Conservation (phyloP, 345 rosid genomes). For the Lepidium sativum region DNA sequence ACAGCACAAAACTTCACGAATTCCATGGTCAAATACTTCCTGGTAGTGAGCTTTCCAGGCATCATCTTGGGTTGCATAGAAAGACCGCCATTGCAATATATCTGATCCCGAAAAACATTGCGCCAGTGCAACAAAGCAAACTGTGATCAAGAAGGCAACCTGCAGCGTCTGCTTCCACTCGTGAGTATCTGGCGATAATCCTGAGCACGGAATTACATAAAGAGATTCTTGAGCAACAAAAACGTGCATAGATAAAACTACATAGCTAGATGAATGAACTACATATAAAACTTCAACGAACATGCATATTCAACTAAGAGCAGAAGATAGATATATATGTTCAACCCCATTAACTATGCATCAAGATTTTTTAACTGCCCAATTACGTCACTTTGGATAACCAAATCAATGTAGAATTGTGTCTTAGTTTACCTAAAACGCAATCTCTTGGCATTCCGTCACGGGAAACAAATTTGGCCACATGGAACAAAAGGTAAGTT, state of each 20-base stretch:
- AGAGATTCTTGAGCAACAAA: constrained; percentile 2
- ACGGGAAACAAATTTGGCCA: constrained; percentile 40
- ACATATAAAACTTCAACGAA: background rate
- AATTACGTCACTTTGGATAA: background rate
- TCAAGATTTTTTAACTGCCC: background rate
- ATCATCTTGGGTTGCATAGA: constrained; percentile 75
- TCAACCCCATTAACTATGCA: too few species aligned
- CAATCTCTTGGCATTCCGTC: constrained; percentile 39
- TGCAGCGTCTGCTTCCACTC: constrained; percentile 47
- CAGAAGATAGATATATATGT: background rate
- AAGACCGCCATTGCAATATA: constrained; percentile 78
- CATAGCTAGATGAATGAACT: background rate
- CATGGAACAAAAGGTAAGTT: constrained; percentile 45
- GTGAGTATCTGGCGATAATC: constrained; percentile 32
- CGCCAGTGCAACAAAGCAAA: constrained; percentile 44
- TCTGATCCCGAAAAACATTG: constrained; percentile 78
- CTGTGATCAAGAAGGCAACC: constrained; percentile 37
- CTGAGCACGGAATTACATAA: constrained; percentile 29
- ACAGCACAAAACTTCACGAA: constrained; percentile 94
- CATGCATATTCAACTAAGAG: background rate
- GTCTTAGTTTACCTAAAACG: constrained; percentile 44
- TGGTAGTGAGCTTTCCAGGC: constrained; percentile 92
- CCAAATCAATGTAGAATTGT: background rate
- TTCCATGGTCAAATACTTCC: constrained; percentile 88
- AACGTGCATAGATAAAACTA: background rate